Percentiles rank a stretch among this genome's conserved stretches.
Conservation (phyloP, 202 grass and related monocot species). For the Hordeum pubiflorum region DNA sequence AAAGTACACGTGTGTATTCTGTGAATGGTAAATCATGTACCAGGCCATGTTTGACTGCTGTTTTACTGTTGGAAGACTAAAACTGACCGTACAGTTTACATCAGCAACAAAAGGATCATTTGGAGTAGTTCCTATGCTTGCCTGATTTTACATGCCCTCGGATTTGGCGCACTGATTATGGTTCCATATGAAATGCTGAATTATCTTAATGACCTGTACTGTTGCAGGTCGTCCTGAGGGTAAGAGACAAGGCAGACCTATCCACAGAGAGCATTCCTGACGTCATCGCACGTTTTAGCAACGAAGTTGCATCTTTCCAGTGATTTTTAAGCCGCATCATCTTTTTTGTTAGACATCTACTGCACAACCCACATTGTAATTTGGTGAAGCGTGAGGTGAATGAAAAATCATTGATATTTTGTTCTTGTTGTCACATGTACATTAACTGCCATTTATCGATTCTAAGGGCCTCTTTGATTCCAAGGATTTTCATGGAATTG, state of each 20-base stretch:
- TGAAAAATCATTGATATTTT: background rate
- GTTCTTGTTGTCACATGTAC: background rate
- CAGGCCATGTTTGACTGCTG: background rate
- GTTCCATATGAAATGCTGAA: background rate
- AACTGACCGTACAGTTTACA: background rate
- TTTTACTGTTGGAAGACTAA: background rate
- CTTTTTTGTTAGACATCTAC: background rate
- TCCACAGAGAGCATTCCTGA: slow-evolving; percentile 34
- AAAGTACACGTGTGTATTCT: background rate
- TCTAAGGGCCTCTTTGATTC: background rate
- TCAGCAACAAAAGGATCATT: background rate
- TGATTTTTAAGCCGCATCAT: slow-evolving; percentile 22
- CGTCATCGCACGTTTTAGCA: slow-evolving; percentile 37
- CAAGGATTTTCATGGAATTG: background rate
- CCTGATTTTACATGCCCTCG: background rate
- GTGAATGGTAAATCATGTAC: background rate
- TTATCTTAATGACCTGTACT: background rate
- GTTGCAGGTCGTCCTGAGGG: slow-evolving; percentile 52
- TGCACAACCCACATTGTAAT: background rate
- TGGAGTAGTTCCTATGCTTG: background rate
- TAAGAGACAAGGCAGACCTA: slow-evolving; percentile 53
- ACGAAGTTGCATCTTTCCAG: slow-evolving; percentile 44
- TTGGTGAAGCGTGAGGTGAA: background rate
- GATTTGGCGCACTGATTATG: background rate
- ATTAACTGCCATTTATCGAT: background rate